Evolutionary conservation across 2,329 filamentous ascomycete species (phyloP), one percentile per base, ranked within the genome.

Genomic region (Talaromyces sp.): DNA sequence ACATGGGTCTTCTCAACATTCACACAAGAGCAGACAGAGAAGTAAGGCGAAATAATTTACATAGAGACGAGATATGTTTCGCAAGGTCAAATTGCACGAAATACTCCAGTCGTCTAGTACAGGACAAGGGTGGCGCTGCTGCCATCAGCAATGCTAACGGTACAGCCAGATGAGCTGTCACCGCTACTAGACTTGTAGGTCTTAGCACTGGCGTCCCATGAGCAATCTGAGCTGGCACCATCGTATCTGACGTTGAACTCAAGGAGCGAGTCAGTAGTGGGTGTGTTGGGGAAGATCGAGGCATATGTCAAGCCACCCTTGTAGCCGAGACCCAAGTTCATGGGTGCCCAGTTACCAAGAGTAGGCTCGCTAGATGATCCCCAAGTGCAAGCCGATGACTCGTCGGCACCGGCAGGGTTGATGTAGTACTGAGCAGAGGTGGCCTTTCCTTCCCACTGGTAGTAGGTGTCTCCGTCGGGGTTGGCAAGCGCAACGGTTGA

Each of bases 401-500:
- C 79, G 18, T 78, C 70, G 60, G 89, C 81, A 65, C 92, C 92
- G 69, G 86, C 83, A 70, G 90, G 90, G 85, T 98, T 98, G 79
- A 98, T 85, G 75, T 99, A 99, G 84, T 96, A 98, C 80, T 98
- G 95, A 50, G 93, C 93, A 55, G 91, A 93, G 59, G 95, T 98
- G 58, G 80, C 70, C 75, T 84, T 84, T 69, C 85, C 85, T 71
- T 91, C 69, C 91, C 91, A 96, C 65, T 82, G 78, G 82, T 92
- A 98, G 82, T 93, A 96, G 58, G 80, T 82, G 56, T 75, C 73
- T 64, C 88, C 86, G 67, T 89, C 79, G 54, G 93, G 90, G 81
- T 91, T 93, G 73, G 90, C 91, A 67, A 99, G 79, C 39, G 82
- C 77, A 65, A 86, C 79, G 28, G 79, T 83, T 56, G 78, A 71